Evolutionary conservation across 805 yeast species (phyloP).

Genomic region (Candida chilensis): DNA sequence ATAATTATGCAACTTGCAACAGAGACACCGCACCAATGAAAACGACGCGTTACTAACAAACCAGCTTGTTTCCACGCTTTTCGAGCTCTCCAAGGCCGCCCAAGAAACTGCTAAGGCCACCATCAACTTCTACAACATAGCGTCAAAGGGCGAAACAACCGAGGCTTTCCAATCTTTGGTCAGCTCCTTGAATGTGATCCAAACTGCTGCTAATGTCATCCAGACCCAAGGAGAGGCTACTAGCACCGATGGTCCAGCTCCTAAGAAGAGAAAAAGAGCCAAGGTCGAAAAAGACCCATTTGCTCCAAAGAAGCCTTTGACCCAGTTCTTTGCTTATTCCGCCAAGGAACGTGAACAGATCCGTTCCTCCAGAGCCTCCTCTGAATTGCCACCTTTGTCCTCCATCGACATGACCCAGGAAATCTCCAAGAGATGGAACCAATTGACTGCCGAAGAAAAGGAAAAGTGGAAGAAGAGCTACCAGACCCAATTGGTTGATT

Average conservation of each 20-base stretch:
- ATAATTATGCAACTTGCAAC: no score
- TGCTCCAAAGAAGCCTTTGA: slow-evolving; percentile 92
- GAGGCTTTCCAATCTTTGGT: slow-evolving; percentile 27
- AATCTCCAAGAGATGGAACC: slow-evolving; percentile 75
- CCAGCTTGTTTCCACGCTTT: slow-evolving; percentile 68
- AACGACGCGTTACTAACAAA: no score
- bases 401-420: slow-evolving; percentile 74
- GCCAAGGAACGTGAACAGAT: slow-evolving; percentile 65
- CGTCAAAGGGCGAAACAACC: slow-evolving; percentile 32
- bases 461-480: slow-evolving; percentile 60
- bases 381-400: slow-evolving; percentile 53
- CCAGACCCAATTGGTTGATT: slow-evolving; percentile 30
- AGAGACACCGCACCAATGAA: no score
- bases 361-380: slow-evolving; percentile 54
- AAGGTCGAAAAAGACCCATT: slow-evolving; percentile 65
- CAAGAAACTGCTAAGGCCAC: slow-evolving; percentile 76
- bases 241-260: slow-evolving; percentile 7
- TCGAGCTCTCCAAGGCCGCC: slow-evolving; percentile 81
- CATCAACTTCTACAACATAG: slow-evolving; percentile 60
- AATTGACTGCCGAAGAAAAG: slow-evolving; percentile 60
- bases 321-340: slow-evolving; percentile 75
- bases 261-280: slow-evolving; percentile 40
- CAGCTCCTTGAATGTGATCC: slow-evolving; percentile 12
- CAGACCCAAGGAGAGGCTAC: slow-evolving; percentile 9
- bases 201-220: slow-evolving; percentile 7